Base-by-base conservation (phyloP, 2,329 filamentous ascomycete species). In the Scedosporium apiospermum region DNA sequence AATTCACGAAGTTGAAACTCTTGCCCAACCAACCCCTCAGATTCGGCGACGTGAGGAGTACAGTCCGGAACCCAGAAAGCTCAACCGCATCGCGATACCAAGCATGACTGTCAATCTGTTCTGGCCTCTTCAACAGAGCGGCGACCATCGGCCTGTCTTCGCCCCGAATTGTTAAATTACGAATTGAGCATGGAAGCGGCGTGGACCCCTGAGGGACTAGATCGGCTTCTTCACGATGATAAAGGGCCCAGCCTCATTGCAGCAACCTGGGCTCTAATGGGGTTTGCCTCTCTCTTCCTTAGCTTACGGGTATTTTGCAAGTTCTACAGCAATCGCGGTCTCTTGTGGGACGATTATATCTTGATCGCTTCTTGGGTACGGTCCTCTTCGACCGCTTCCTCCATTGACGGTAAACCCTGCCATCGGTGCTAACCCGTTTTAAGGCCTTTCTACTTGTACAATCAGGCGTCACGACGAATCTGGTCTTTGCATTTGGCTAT, bases 311-410 rank as follows among this genome's bases (percentile, higher is more conserved):
- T 75, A 34, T 76, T 75, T 67, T 76, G 73, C 68, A 76, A 75
- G 57, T 58, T 69, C 42, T 71, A 70, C 68, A 68, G 71, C 12
- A 69, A 70, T 1, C 69, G 70, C 44, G 72, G 73, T 57, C 49
- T 76, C 34, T 76, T 72, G 71, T 74, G 72, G 69, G 74, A 76
- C 62, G 74, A 76, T 64, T 70, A 73, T 64, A 55, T 72, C 10
- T 65, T 76, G 55, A 68, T 75, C 14, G 64, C 65, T 14, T 66
- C 72, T 9, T 74, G 72, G 65, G 62, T 64, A 30, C 10, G 63
- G 42, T 21, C 6, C 3, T 3, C n/a, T 1, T 14, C 4, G 3
- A 4, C 12, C 14, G 27, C 9, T 57, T 18, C 30, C 30, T 18
- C n/a, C 30, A 18, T 34, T 58, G 21, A 14, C 18, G 12, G 5